Percentiles rank a stretch among this genome's conserved stretches.
Conservation (phyloP, 257 asterid species). For the Salvia hispanica region DNA sequence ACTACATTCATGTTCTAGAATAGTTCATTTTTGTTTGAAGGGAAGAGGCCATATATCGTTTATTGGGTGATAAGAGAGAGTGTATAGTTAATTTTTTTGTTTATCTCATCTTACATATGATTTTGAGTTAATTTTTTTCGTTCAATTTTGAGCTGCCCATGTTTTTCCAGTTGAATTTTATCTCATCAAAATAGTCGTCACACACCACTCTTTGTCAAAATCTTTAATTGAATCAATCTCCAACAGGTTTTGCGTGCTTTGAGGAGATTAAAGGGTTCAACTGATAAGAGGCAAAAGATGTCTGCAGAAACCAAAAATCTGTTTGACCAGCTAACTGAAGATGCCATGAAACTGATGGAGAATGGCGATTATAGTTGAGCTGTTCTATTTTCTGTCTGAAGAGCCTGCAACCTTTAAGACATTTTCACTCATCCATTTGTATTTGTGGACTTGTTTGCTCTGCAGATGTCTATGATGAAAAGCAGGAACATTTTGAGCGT, state of each 20-base stretch:
- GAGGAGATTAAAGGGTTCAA: slow-evolving; percentile 93
- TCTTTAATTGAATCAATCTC: slow-evolving; percentile 28
- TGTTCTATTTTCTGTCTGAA: slow-evolving; percentile 18
- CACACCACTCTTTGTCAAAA: neutral
- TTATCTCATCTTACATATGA: neutral
- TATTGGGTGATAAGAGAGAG: neutral
- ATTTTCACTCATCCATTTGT: slow-evolving; percentile 15
- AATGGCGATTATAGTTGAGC: slow-evolving; percentile 89
- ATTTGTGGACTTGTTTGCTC: slow-evolving; percentile 27
- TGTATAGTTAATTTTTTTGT: neutral
- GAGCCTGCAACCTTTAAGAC: slow-evolving; percentile 13
- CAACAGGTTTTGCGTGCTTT: slow-evolving; percentile 81
- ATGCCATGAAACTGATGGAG: slow-evolving; percentile 90
- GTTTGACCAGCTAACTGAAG: slow-evolving; percentile 95
- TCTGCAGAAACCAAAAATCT: slow-evolving; percentile 66
- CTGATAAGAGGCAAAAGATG: slow-evolving; percentile 86
- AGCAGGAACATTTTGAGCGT: slow-evolving; percentile 77
- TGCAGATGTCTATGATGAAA: slow-evolving; percentile 92
- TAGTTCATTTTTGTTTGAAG: neutral
- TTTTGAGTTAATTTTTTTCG: neutral
- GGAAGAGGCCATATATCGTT: neutral
- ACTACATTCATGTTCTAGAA: neutral
- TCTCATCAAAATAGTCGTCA: slow-evolving; percentile 1
- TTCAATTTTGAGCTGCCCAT: slow-evolving; percentile 19
- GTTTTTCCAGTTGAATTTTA: slow-evolving; percentile 20